Evolutionary conservation across 2,329 filamentous ascomycete genomes (phyloP).

Genomic region (Penicillium sp.): DNA sequence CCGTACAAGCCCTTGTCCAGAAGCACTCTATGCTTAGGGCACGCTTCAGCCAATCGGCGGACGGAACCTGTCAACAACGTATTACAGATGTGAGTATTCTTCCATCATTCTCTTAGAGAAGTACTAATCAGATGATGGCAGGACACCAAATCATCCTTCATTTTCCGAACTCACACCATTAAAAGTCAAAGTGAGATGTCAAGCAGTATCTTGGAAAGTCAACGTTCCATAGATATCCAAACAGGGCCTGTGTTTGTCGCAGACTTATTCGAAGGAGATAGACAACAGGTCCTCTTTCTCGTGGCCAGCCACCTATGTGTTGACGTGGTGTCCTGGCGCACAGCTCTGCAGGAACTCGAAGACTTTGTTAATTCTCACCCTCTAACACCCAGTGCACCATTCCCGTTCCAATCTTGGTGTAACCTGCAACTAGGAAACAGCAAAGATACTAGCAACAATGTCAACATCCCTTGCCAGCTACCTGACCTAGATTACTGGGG

Average conservation of each 20-base stretch:
- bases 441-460: slow-evolving; percentile 22
- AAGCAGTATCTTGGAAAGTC: slow-evolving; percentile 35
- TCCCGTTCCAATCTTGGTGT: slow-evolving; percentile 48
- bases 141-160: slow-evolving; percentile 39
- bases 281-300: slow-evolving; percentile 24
- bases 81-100: slow-evolving; percentile 29
- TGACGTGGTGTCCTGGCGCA: slow-evolving; percentile 36
- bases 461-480: slow-evolving; percentile 35
- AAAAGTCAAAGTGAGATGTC: slow-evolving; percentile 30
- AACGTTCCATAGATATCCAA: slow-evolving; percentile 38
- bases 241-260: slow-evolving; percentile 32
- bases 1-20: slow-evolving; percentile 35
- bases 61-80: slow-evolving; percentile 36
- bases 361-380: slow-evolving; percentile 40
- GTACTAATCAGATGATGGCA: slow-evolving; percentile 24
- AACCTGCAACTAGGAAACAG: slow-evolving; percentile 37
- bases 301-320: slow-evolving; percentile 29
- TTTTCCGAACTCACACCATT: slow-evolving; percentile 35
- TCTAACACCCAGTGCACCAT: slow-evolving; percentile 37
- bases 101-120: not conserved
- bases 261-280: slow-evolving; percentile 24
- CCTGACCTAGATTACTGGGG: slow-evolving; percentile 45
- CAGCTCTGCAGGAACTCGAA: slow-evolving; percentile 43
- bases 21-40: slow-evolving; percentile 44
- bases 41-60: slow-evolving; percentile 29